A percentile compares a stretch with the other conserved stretches of the same genome.
Evolutionary conservation across 352 stramenopile genomes (phyloP).

Genomic region (Halophytophthora polymorphica): DNA sequence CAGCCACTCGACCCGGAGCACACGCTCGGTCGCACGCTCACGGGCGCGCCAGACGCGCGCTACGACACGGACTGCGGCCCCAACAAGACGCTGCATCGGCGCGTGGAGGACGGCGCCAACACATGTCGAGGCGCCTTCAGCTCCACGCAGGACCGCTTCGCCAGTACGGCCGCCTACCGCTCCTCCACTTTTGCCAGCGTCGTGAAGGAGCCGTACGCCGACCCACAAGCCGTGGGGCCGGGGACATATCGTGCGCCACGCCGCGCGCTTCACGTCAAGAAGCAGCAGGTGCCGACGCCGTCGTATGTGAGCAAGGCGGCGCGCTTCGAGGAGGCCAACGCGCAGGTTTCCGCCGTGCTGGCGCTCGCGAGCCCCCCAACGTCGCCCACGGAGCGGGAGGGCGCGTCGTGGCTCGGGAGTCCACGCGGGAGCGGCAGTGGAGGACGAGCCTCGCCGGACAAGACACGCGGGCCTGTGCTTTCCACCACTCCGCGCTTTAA

Average conservation of each 20-base stretch:
- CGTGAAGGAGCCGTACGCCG: slow-evolving; percentile 67
- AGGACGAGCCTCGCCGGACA: slow-evolving; percentile 25
- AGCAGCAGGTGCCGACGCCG: slow-evolving; percentile 51
- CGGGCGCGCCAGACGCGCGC: slow-evolving; percentile 44
- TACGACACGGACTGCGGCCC: slow-evolving; percentile 65
- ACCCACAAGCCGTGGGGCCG: slow-evolving; percentile 51
- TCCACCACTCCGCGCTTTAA: slow-evolving; percentile 72
- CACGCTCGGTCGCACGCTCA: slow-evolving; percentile 37
- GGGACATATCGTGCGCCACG: slow-evolving; percentile 62
- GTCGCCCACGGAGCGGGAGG: slow-evolving; percentile 8
- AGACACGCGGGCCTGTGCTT: slow-evolving; percentile 43
- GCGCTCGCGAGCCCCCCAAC: slow-evolving; percentile 15
- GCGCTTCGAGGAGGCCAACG: slow-evolving; percentile 53
- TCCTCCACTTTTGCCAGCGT: slow-evolving; percentile 67
- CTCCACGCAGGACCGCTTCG: slow-evolving; percentile 64
- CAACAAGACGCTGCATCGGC: slow-evolving; percentile 56
- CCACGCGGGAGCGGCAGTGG: slow-evolving; percentile 12
- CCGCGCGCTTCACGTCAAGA: slow-evolving; percentile 56
- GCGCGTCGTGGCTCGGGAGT: slow-evolving; percentile 11
- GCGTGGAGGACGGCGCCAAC: slow-evolving; percentile 45
- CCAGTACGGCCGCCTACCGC: slow-evolving; percentile 60
- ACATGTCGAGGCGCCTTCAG: slow-evolving; percentile 53
- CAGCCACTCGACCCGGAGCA: slow-evolving; percentile 54
- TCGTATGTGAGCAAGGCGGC: slow-evolving; percentile 54
- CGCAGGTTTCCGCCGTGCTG: slow-evolving; percentile 48